phyloP scores from a whole-genome alignment of 1,139 yeast species.

The Blastobotrys illinoisensis region DNA sequence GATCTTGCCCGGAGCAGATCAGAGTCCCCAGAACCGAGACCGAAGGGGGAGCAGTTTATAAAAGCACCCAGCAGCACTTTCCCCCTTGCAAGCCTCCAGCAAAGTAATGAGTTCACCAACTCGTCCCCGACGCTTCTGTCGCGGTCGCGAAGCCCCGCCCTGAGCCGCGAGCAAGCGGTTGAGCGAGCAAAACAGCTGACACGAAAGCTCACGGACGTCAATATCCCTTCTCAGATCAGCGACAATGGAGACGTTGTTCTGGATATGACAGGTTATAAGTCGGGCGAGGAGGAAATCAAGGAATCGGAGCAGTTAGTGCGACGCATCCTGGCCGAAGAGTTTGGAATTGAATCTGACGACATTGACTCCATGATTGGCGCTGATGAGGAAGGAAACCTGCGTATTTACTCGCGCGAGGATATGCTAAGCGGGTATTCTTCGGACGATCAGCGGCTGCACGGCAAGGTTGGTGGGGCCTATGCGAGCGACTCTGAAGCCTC shows the following conservation, averaged over 20 bases:
- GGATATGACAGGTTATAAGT: constrained; percentile 96
- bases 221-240: constrained; percentile 84
- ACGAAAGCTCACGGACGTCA: constrained; percentile 56
- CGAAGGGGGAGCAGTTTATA: neutral
- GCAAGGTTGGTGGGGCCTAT: constrained; percentile 9
- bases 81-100: neutral
- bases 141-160: constrained; percentile 3
- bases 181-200: constrained; percentile 68
- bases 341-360: constrained; percentile 48
- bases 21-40: constrained; percentile 15
- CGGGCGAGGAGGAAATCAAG: constrained; percentile 59
- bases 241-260: constrained; percentile 85
- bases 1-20: constrained; percentile 33
- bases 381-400: constrained; percentile 68
- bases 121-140: constrained; percentile 8
- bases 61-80: neutral
- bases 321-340: constrained; percentile 64
- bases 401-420: constrained; percentile 47
- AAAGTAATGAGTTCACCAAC: constrained; percentile 7
- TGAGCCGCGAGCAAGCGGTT: constrained; percentile 35
- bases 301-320: constrained; percentile 54
- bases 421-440: constrained; percentile 7
- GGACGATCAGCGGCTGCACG: constrained; percentile 2
- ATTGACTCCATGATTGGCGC: constrained; percentile 47
- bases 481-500: constrained; percentile 16